Evolutionary conservation across 768 basidiomycete species (phyloP), one percentile per base, ranked within the genome.

Genomic region (Xerocomus spinulosus): DNA sequence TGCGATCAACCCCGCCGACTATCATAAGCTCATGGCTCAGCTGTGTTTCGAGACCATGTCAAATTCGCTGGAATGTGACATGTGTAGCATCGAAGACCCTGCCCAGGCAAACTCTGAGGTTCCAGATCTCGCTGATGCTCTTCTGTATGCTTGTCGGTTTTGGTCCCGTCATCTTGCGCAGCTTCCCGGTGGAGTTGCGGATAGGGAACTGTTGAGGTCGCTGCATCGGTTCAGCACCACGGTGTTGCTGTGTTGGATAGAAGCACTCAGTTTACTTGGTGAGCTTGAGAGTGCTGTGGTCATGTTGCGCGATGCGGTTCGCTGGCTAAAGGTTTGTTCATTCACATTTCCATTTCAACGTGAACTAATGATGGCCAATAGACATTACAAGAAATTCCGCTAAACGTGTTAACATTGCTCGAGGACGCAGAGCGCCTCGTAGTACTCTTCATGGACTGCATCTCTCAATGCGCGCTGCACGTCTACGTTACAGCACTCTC

Each of bases 401-500:
- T 23, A n/a, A 46, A 58, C 12, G 20, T 13, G 2, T 9, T 58
- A 8, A 15, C 7, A 3, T 15, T 60, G 9, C n/a, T 60, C 10
- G 36, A 55, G 30, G 56, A 61, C 18, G 56, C 53, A 2, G 59
- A 57, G 9, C 56, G 47, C 14, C 42, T 60, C 3, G 49, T 61
- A 5, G 46, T 58, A 10, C 53, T 61, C 21, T 51, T 26, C 45
- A 61, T 45, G 48, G 56, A 58, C 15, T 36, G 48, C 30, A 57
- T 60, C 30, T 48, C 58, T 3, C 49, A 61, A 15, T 57, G 46
- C 29, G 59, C 59, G 8, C 38, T 61, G 13, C 59, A 60, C 20
- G 45, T 58, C 15, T 48, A 60, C 25, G 35, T 49, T 18, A 44
- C 59, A 2, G 53, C 47, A 2, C 34, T 58, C 28, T 18, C 30